Conservation (phyloP, 176 grass and related monocot species). For the Oryza australiensis region DNA sequence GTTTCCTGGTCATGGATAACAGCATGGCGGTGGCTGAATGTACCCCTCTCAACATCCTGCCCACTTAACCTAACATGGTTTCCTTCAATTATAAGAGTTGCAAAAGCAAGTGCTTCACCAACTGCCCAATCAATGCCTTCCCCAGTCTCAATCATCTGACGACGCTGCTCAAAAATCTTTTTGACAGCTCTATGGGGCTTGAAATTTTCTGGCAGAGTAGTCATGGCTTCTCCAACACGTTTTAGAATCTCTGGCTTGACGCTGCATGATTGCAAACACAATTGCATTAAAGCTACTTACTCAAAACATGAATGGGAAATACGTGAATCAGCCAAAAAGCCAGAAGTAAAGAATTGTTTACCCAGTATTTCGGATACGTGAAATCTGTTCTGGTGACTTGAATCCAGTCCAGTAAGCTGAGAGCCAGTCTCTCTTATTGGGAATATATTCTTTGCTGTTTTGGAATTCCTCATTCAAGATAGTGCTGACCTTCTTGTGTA, state of each 20-base stretch:
- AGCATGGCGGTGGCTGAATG: slow-evolving; percentile 93
- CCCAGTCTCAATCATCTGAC: slow-evolving; percentile 85
- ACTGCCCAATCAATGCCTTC: slow-evolving; percentile 98
- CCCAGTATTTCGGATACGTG: slow-evolving; percentile 94
- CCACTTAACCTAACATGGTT: slow-evolving; percentile 98
- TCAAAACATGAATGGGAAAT: slow-evolving; percentile 21
- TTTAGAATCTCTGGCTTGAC: slow-evolving; percentile 97
- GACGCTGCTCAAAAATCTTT: slow-evolving; percentile 84
- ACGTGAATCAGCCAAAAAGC: not conserved
- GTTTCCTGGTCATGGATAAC: slow-evolving; percentile 92
- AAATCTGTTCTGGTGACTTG: slow-evolving; percentile 98
- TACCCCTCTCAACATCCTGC: slow-evolving; percentile 98
- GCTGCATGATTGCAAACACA: slow-evolving; percentile 49
- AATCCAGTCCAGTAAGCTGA: slow-evolving; percentile 98
- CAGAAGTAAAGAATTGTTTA: slow-evolving; percentile 39
- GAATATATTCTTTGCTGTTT: slow-evolving; percentile 87
- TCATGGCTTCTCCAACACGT: slow-evolving; percentile 91
- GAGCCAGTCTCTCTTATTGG: slow-evolving; percentile 93
- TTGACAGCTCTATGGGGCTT: slow-evolving; percentile 98
- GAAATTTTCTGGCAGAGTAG: slow-evolving; percentile 87
- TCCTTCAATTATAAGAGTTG: slow-evolving; percentile 88
- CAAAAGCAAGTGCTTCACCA: slow-evolving; percentile 94
- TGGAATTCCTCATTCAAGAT: slow-evolving; percentile 89
- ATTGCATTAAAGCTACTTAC: not conserved
- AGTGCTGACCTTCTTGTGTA: slow-evolving; percentile 76